A percentile compares a stretch with the other conserved stretches of the same genome.
Conservation (phyloP, 495 filamentous ascomycete species). For the Podospora fimiseda region DNA sequence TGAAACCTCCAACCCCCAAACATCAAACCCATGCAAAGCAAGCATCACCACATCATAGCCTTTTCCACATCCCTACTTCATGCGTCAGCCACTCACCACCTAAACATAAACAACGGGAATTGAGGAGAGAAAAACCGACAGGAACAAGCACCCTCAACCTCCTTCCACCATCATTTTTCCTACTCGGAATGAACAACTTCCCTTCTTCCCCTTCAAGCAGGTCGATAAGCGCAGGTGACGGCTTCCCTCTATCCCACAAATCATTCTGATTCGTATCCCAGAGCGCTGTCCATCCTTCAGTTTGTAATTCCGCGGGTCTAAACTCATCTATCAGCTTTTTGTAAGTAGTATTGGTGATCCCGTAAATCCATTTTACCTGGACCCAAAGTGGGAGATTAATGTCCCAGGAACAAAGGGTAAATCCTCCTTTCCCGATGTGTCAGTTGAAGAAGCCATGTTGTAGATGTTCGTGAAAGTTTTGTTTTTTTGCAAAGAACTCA, state of each 20-base stretch:
- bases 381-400: background rate
- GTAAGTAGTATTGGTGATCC: too few species aligned
- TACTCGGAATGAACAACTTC: too few species aligned
- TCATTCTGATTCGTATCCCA: constrained; percentile 33
- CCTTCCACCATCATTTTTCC: background rate
- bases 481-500: too few species aligned
- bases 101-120: background rate
- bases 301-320: background rate
- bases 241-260: constrained; percentile 39
- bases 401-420: background rate
- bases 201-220: constrained; percentile 26
- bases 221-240: constrained; percentile 39
- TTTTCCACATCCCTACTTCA: constrained; percentile 55
- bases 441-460: background rate
- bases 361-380: background rate
- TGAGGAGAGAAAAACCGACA: background rate
- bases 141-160: background rate
- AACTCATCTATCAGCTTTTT: background rate
- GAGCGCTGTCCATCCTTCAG: constrained; percentile 29
- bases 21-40: constrained; percentile 63
- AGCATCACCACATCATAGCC: constrained; percentile 67
- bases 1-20: constrained; percentile 64
- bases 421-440: background rate
- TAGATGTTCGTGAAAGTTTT: background rate
- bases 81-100: background rate